A percentile compares a stretch with the other conserved stretches of the same genome.
Evolutionary conservation across 1,284 basidiomycete genomes (phyloP).

Genomic region (Ganoderma multipileum): DNA sequence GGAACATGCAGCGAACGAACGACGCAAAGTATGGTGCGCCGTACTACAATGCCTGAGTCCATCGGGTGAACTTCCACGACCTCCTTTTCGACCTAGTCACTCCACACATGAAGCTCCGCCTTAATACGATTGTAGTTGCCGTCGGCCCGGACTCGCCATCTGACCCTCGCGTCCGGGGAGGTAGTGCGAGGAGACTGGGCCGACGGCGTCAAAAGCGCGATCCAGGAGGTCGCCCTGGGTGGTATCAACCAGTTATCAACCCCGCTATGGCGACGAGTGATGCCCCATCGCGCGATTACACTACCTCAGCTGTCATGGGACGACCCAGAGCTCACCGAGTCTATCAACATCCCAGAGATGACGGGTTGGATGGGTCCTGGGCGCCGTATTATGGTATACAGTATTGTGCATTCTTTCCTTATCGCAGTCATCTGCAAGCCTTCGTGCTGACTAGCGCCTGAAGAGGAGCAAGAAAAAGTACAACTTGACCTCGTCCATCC

Average conservation of each 20-base stretch:
- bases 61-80: constrained; percentile 58
- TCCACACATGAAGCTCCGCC: constrained; percentile 51
- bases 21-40: constrained; percentile 51
- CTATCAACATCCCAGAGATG: constrained; percentile 50
- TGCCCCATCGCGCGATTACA: constrained; percentile 56
- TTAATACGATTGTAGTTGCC: constrained; percentile 50
- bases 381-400: constrained; percentile 51
- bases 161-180: constrained; percentile 48
- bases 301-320: constrained; percentile 50
- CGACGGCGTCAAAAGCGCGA: constrained; percentile 56
- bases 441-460: background rate
- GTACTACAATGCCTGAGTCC: constrained; percentile 51
- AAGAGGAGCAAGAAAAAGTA: constrained; percentile 49
- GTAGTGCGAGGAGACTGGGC: constrained; percentile 48
- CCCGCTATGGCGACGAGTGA: constrained; percentile 57
- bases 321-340: constrained; percentile 56
- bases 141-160: constrained; percentile 47
- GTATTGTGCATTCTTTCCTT: constrained; percentile 41
- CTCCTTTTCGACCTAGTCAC: constrained; percentile 57
- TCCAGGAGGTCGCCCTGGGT: constrained; percentile 55
- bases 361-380: constrained; percentile 51
- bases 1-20: constrained; percentile 47
- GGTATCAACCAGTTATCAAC: too few relatives aligned
- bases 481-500: constrained; percentile 53
- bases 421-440: background rate